A percentile compares a stretch with the other conserved stretches of the same genome.
Evolutionary conservation across 768 basidiomycete species (phyloP).

Genomic region (Trametes cingulata): DNA sequence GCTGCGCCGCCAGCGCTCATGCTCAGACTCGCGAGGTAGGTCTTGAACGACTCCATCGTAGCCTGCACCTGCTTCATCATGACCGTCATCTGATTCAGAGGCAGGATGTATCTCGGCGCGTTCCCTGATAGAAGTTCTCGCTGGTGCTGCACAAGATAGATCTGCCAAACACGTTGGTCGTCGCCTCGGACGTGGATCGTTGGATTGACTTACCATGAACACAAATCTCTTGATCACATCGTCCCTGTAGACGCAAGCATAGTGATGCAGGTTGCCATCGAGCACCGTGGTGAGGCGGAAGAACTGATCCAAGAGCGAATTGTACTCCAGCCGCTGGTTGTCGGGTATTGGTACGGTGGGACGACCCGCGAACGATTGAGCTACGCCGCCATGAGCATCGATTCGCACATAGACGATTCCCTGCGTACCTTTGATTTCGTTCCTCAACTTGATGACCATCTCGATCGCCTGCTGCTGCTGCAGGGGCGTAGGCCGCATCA

Average conservation of each 20-base stretch:
- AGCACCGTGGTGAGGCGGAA: slow-evolving; percentile 47
- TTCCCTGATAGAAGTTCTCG: slow-evolving; percentile 30
- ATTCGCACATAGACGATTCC: no score
- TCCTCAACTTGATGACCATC: slow-evolving; percentile 1
- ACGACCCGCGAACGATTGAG: slow-evolving; percentile 29
- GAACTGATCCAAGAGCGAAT: slow-evolving; percentile 49
- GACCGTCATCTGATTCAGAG: slow-evolving; percentile 27
- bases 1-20: no score
- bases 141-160: slow-evolving; percentile 39
- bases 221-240: slow-evolving; percentile 51
- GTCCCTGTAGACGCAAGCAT: slow-evolving; percentile 49
- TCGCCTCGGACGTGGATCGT: not conserved
- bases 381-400: not conserved
- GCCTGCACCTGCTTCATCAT: slow-evolving; percentile 48
- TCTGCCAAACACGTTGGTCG: slow-evolving; percentile 18
- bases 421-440: slow-evolving; percentile 9
- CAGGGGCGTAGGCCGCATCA: not conserved
- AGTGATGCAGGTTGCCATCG: slow-evolving; percentile 51
- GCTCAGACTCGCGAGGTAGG: slow-evolving; percentile 1
- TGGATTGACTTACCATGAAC: slow-evolving; percentile 48
- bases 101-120: slow-evolving; percentile 36
- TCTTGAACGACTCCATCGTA: slow-evolving; percentile 43
- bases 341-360: slow-evolving; percentile 44
- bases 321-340: slow-evolving; percentile 57
- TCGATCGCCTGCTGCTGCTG: slow-evolving; percentile 13